Evolutionary conservation across 2,329 filamentous ascomycete genomes (phyloP).

Genomic region (Davidsoniella virescens): DNA sequence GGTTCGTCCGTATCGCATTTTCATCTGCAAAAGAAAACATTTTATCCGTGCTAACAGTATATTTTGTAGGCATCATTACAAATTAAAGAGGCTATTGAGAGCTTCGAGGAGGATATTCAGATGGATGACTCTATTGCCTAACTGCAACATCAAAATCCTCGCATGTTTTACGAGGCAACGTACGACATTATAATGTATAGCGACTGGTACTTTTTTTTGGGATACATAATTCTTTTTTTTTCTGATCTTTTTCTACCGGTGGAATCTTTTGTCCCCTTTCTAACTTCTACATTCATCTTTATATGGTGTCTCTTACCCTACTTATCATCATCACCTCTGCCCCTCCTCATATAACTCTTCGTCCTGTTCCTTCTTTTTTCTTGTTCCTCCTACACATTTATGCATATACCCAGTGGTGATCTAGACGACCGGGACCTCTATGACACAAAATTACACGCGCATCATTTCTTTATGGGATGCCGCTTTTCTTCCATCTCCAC

Average conservation of each 20-base stretch:
- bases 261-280: background rate
- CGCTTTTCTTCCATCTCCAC: background rate
- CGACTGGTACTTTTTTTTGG: background rate
- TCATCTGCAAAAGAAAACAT: background rate
- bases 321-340: too few relatives aligned
- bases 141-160: background rate
- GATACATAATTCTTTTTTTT: background rate
- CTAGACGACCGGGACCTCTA: background rate
- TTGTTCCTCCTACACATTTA: conserved; percentile 1
- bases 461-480: background rate
- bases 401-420: conserved; percentile 6
- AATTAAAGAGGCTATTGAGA: conserved; percentile 95
- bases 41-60: background rate
- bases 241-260: background rate
- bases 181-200: too few relatives aligned
- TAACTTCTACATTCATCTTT: too few relatives aligned
- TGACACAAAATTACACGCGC: background rate
- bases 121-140: conserved; percentile 38
- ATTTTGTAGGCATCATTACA: conserved; percentile 59
- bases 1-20: conserved; percentile 34
- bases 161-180: background rate
- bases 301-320: too few relatives aligned
- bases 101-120: conserved; percentile 63
- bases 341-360: too few relatives aligned
- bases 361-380: background rate